Conservation (phyloP, 2,329 filamentous ascomycete species). For the Capronia americana region DNA sequence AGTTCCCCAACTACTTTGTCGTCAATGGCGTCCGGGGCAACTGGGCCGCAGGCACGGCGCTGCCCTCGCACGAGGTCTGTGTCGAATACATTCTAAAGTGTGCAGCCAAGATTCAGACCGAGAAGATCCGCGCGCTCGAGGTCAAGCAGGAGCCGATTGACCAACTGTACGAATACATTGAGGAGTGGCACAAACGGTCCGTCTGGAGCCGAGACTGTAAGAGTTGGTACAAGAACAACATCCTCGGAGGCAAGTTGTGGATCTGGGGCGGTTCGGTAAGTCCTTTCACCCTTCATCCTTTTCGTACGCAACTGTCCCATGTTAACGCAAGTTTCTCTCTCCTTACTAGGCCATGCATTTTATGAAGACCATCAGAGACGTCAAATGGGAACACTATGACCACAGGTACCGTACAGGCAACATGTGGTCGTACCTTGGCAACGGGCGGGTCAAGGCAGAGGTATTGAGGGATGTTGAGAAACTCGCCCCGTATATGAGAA, state of each 20-base stretch:
- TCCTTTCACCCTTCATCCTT: not conserved
- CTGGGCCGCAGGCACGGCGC: conserved; percentile 17
- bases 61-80: conserved; percentile 22
- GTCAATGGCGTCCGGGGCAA: conserved; percentile 26
- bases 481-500: conserved; percentile 28
- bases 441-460: conserved; percentile 28
- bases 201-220: not conserved
- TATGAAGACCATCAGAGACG: conserved; percentile 30
- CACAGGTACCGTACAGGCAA: conserved; percentile 21
- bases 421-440: conserved; percentile 30
- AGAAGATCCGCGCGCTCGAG: conserved; percentile 26
- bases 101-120: conserved; percentile 24
- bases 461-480: conserved; percentile 11
- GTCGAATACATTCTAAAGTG: conserved; percentile 32
- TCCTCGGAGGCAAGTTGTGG: conserved; percentile 25
- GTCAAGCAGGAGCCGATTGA: conserved; percentile 21
- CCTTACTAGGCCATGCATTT: conserved; percentile 23
- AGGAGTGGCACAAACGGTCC: conserved; percentile 28
- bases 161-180: conserved; percentile 31
- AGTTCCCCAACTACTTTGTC: conserved; percentile 35
- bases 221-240: conserved; percentile 25
- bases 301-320: not conserved
- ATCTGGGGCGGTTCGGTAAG: conserved; percentile 28
- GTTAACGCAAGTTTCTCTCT: too few relatives aligned
- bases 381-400: conserved; percentile 30